These are phyloP conservation scores for Staphylotrichum longicolle DNA, from an alignment of 495 filamentous ascomycete genomes.

Conservation along the genomic window DNA sequence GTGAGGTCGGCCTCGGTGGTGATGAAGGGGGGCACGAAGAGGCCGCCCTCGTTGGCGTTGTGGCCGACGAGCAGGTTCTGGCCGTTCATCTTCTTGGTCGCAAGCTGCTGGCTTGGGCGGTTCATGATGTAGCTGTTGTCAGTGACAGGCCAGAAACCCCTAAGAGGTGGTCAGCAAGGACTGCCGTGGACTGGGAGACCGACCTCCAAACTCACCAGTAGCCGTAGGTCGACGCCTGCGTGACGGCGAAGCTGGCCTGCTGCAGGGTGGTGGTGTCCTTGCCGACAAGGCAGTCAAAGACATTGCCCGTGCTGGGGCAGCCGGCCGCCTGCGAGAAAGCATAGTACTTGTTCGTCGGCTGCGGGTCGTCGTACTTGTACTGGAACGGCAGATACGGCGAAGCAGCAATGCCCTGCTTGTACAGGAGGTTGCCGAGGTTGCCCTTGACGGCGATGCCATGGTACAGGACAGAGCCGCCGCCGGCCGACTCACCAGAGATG, in stretches of 20 bases:
- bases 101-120: constrained; percentile 52
- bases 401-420: constrained; percentile 29
- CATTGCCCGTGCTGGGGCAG: constrained; percentile 44
- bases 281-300: constrained; percentile 54
- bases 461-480: constrained; percentile 51
- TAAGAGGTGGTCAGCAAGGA: constrained; percentile 1
- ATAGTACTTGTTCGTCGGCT: constrained; percentile 51
- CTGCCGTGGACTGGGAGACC: too few relatives aligned
- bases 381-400: constrained; percentile 35
- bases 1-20: constrained; percentile 48
- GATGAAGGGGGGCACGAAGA: constrained; percentile 45
- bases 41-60: constrained; percentile 53
- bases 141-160: constrained; percentile 62
- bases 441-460: constrained; percentile 30
- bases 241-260: constrained; percentile 52
- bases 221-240: constrained; percentile 38
- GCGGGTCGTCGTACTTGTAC: constrained; percentile 44
- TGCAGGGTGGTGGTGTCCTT: constrained; percentile 52
- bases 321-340: constrained; percentile 53
- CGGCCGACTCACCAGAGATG: constrained; percentile 68
- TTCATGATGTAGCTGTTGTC: constrained; percentile 57
- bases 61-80: constrained; percentile 51
- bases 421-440: constrained; percentile 28
- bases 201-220: constrained; percentile 23
- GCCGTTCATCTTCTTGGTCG: constrained; percentile 52